These are phyloP conservation scores for Ceratocystis albifundus DNA, from an alignment of 2,329 filamentous ascomycete species.

Conservation along the genomic window DNA sequence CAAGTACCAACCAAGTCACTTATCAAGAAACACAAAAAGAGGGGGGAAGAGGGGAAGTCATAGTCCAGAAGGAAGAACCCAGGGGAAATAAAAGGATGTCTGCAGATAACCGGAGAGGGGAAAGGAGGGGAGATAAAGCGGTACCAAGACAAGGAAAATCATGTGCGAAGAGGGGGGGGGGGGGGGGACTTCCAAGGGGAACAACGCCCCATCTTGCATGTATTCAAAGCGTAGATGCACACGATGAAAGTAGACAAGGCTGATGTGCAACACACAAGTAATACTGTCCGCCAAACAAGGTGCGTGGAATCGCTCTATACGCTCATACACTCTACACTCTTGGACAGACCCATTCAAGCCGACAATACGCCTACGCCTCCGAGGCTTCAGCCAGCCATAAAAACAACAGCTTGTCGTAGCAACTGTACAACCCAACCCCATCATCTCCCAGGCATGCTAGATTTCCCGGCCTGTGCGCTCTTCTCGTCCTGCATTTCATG, in stretches of 20 bases:
- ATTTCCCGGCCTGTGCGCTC: slow-evolving; percentile 6
- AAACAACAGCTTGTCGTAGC: background rate
- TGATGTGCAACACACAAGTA: background rate
- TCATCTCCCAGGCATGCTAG: background rate
- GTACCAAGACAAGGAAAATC: background rate
- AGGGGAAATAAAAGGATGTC: slow-evolving; percentile 8
- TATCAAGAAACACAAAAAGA: background rate
- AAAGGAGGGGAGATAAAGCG: background rate
- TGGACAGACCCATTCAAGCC: too few species aligned
- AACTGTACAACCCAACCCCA: slow-evolving; percentile 8
- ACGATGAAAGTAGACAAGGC: background rate
- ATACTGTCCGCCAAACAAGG: too few species aligned
- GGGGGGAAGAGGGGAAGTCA: background rate
- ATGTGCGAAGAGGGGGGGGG: background rate
- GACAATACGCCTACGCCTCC: too few species aligned
- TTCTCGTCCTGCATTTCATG: background rate
- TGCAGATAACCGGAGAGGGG: background rate
- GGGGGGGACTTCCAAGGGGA: background rate
- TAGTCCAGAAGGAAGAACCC: background rate
- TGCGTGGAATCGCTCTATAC: too few species aligned
- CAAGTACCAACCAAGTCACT: slow-evolving; percentile 1
- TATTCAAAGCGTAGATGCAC: background rate
- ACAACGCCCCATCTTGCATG: background rate
- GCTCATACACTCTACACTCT: too few species aligned
- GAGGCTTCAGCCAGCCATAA: background rate